These are phyloP conservation scores for Saposhnikovia divaricata DNA, from an alignment of 129 eudicot genomes.

Conservation along the genomic window DNA sequence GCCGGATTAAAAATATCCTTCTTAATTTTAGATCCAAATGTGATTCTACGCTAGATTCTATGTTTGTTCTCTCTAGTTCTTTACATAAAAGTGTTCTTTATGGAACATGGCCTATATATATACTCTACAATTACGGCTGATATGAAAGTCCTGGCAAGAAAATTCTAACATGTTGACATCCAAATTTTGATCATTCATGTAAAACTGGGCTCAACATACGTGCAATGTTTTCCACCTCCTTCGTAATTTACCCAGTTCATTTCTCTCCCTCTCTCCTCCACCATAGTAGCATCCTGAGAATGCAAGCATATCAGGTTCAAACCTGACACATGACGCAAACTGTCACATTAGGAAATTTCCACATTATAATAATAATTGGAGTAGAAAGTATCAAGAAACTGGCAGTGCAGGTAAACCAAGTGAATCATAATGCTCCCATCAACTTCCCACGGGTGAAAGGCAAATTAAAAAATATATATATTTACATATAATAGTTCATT, in stretches of 20 bases:
- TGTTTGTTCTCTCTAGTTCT: too few species aligned
- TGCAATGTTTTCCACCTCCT: constrained; percentile 96
- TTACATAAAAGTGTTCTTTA: too few species aligned
- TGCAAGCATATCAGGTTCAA: constrained; percentile 98
- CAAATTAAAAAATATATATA: too few species aligned
- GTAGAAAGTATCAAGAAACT: background rate
- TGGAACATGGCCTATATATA: background rate
- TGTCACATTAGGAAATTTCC: constrained; percentile 16
- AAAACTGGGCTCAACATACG: constrained; percentile 30
- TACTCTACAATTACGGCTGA: background rate
- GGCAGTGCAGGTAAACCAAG: background rate
- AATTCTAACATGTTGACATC: background rate
- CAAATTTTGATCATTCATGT: background rate
- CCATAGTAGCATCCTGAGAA: constrained; percentile 96
- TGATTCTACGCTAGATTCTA: too few species aligned
- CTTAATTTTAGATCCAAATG: too few species aligned
- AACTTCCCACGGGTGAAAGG: background rate
- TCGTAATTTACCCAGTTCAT: constrained; percentile 64
- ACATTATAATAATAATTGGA: background rate
- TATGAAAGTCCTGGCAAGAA: background rate
- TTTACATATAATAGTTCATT: background rate
- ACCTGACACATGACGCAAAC: constrained; percentile 44
- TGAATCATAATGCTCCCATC: background rate
- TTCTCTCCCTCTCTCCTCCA: constrained; percentile 84
- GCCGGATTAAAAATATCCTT: too few species aligned